Evolutionary conservation across 345 rosid species (phyloP), one percentile per base, ranked within the genome.

Genomic region (Zanthoxylum bungeanum): DNA sequence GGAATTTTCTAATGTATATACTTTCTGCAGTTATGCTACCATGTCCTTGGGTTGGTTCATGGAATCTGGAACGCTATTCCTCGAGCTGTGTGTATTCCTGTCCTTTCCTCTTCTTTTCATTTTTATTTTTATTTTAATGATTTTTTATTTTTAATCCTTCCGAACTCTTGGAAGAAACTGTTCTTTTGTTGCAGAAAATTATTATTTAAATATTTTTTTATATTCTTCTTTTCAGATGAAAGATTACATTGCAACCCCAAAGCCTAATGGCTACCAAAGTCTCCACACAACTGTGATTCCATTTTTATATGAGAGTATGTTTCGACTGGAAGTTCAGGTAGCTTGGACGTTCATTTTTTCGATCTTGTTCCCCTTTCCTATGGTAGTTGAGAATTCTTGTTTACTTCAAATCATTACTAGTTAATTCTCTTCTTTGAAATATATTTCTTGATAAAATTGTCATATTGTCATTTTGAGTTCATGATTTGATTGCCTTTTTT

Each of bases 241-340:
- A 82, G 98, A 93, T 83, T 92, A 95, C 77, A 95, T 95, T 80
- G 98, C 99, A 12, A 95, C 99, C 66, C 92, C 98, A 7, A 95
- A 95, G 79, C 99, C 99, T 63, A 95, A 95, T 71, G 99, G 99
- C 69, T 95, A 95, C 70, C 99, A 95, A 85, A 92, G 99, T 86
- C 93, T 95, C 57, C 96, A 95, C 76, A 91, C 99, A 62, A 88
- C 88, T 39, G 96, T 92, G 24, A 90, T 92, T 78, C 97, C 97
- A 4, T 90, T 92, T 85, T 78, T 92, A 77, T 87, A 92, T 75
- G 97, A 92, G 78, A 92, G 97, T 76, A 90, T 87, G 97, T 87
- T 92, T 58, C 89, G 92, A 36, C 72, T 92, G 78, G 97, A 90
- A 75, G 93, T 92, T 77, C 97, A 90, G 97, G 95, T 92, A 86